Conservation (phyloP, 1,139 yeast species). For the Geotrichum europaeum region DNA sequence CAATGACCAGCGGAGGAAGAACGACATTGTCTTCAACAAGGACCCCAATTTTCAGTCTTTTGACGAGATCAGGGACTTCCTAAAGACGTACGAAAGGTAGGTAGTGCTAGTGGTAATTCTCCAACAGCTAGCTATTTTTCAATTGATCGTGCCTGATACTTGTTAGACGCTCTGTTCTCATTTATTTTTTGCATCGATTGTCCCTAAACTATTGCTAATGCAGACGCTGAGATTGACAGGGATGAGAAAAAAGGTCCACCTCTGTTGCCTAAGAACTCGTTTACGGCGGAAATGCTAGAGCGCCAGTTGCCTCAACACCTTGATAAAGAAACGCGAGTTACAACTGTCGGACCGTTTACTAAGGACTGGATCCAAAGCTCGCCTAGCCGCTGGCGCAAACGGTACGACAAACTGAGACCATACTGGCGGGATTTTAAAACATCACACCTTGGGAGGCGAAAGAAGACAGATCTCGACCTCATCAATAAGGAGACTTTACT, state of each 20-base stretch:
- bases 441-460: not conserved
- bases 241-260: constrained; percentile 1
- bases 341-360: constrained; percentile 63
- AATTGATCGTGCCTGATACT: not conserved
- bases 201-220: not conserved
- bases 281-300: constrained; percentile 58
- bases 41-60: constrained; percentile 4
- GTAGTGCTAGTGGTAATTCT: not conserved
- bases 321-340: constrained; percentile 44
- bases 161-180: not conserved
- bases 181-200: not conserved
- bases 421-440: not conserved
- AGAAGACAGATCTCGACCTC: not conserved
- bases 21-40: not conserved
- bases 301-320: constrained; percentile 49
- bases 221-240: not conserved
- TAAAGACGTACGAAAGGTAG: constrained; percentile 8
- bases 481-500: constrained; percentile 6
- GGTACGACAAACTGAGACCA: not conserved
- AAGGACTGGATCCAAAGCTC: constrained; percentile 44
- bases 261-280: constrained; percentile 42
- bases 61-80: constrained; percentile 4
- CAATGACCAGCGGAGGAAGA: not conserved
- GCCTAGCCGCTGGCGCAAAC: constrained; percentile 4
- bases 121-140: not conserved